Percentiles rank a stretch among this genome's conserved stretches.
Conservation (phyloP, 768 basidiomycete genomes). For the Gloeopeniophorella convolvens region DNA sequence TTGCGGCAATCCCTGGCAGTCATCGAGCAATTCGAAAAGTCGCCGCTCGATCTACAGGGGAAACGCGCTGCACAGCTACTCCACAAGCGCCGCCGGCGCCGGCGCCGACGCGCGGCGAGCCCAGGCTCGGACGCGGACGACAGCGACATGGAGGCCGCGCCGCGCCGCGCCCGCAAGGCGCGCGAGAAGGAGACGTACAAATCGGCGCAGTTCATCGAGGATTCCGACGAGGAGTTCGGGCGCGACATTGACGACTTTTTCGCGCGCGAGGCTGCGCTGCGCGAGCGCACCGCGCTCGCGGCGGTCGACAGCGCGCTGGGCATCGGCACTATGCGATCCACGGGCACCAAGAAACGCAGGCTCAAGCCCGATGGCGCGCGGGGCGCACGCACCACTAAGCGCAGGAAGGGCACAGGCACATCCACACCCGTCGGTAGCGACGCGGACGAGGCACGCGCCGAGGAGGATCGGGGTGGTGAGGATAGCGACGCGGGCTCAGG, state of each 20-base stretch:
- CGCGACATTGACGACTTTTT: conserved; percentile 81
- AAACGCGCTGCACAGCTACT: conserved; percentile 70
- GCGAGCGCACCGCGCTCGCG: conserved; percentile 42
- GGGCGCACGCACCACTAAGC: conserved; percentile 36
- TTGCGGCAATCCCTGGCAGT: conserved; percentile 64
- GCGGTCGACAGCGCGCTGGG: conserved; percentile 38
- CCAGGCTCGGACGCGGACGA: conserved; percentile 36
- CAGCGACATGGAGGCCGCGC: conserved; percentile 31
- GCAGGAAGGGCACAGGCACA: conserved; percentile 33
- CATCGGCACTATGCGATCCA: conserved; percentile 40
- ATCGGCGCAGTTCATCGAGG: conserved; percentile 86
- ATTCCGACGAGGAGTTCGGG: conserved; percentile 73
- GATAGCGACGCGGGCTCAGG: conserved; percentile 19
- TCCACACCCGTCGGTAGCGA: not conserved
- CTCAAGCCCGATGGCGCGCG: conserved; percentile 39
- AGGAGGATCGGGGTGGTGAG: conserved; percentile 26
- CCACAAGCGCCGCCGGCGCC: conserved; percentile 43
- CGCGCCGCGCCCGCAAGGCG: conserved; percentile 41
- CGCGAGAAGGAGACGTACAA: conserved; percentile 75
- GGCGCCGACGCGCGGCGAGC: conserved; percentile 46
- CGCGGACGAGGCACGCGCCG: conserved; percentile 10
- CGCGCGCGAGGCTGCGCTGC: conserved; percentile 57
- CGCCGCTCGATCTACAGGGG: conserved; percentile 74
- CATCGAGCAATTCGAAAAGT: conserved; percentile 76
- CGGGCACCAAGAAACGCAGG: conserved; percentile 55